A percentile compares a stretch with the other conserved stretches of the same genome.
phyloP scores from a whole-genome alignment of 129 eudicot species.

The Chrysanthemum lavandulifolium region DNA sequence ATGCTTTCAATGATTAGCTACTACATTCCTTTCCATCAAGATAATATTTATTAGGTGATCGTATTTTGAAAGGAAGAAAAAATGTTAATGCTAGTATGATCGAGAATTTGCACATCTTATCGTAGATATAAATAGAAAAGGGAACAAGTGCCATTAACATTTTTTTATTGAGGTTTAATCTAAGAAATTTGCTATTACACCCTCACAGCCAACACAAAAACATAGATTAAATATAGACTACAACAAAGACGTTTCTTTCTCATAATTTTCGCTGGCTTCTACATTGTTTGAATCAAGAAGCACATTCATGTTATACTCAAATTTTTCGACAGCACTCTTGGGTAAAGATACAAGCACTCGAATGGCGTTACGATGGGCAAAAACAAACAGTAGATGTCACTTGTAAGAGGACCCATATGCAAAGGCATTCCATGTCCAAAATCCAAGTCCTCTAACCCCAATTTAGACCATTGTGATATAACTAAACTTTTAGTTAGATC shows the following conservation, averaged over 20 bases:
- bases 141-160: background rate
- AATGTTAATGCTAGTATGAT: background rate
- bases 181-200: background rate
- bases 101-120: no score
- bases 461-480: slow-evolving; percentile 89
- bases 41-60: slow-evolving; percentile 6
- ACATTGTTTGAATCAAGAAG: slow-evolving; percentile 35
- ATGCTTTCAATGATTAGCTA: slow-evolving; percentile 16
- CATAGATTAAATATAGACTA: background rate
- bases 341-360: slow-evolving; percentile 84
- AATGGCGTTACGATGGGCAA: slow-evolving; percentile 57
- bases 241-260: slow-evolving; percentile 3
- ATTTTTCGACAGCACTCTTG: slow-evolving; percentile 43
- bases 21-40: slow-evolving; percentile 15
- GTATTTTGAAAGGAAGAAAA: background rate
- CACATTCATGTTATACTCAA: slow-evolving; percentile 64
- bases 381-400: slow-evolving; percentile 87
- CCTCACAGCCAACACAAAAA: slow-evolving; percentile 6
- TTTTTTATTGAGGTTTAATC: slow-evolving; percentile 1
- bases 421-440: slow-evolving; percentile 82
- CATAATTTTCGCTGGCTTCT: slow-evolving; percentile 17
- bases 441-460: slow-evolving; percentile 77
- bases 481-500: slow-evolving; percentile 71
- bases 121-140: background rate
- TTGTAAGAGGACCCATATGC: slow-evolving; percentile 76